Evolutionary conservation across 768 basidiomycete genomes (phyloP), one percentile per base, ranked within the genome.

Genomic region (Thelephora ganbajun): DNA sequence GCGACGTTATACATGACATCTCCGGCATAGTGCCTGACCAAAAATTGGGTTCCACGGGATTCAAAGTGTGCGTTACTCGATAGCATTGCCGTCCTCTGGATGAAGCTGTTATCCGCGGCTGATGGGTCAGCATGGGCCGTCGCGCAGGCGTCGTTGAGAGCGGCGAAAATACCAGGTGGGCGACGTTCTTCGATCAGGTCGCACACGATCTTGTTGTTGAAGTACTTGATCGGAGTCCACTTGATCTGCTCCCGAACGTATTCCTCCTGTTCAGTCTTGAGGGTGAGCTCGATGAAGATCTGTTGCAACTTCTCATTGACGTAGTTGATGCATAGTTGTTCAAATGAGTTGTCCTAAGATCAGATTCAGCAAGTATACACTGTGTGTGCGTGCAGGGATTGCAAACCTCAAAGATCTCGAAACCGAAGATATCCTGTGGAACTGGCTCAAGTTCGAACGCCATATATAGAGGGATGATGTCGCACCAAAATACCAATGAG

Each of bases 221-320:
- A 94, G 63, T 94, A 99, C 56, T 97, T 92, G 74, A 99, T 99
- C 0, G 93, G 93, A 0, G 85, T 94, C 96, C 96, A 99, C 64
- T 97, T 89, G 69, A 99, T 99, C 64, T 94, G 84, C 65, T 99
- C 96, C 48, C 88, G 77, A 23, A 97, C 91, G 59, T 99, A 99
- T 66, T 99, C 96, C 61, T 99, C 96, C 63, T 99, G 96, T 61
- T 99, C 96, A 14, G 94, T 92, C 72, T 99, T 99, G 60, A 99
- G 72, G 0, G 96, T 99, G 44, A 99, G 73, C 63, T 99, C 93
- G 58, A 99, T 99, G 68, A 99, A 99, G 59, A 98, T 99, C 61
- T 94, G 94, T 57, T 99, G 94, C 20, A 99, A 75, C 66, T 99
- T 99, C 67, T 99, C 96, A 72, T 99, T 99, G 69, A 98, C 96